phyloP scores from a whole-genome alignment of 2,329 filamentous ascomycete genomes.

The Penicillium sp. region DNA sequence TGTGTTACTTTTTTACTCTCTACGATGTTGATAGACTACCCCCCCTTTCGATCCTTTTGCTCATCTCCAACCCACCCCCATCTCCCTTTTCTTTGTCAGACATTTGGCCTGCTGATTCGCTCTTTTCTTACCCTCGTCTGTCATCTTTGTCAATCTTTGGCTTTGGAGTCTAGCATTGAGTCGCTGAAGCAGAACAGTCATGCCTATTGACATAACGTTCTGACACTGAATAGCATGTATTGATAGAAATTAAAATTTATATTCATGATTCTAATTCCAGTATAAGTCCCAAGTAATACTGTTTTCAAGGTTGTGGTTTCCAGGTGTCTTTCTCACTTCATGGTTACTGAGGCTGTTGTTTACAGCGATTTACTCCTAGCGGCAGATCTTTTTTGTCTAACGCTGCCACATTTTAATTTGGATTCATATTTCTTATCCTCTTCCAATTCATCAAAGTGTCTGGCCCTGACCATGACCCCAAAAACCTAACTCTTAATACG shows the following conservation, averaged over 20 bases:
- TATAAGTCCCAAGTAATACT: no score
- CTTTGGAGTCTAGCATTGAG: neutral
- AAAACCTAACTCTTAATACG: no score
- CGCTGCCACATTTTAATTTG: no score
- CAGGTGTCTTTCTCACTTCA: no score
- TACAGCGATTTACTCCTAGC: no score
- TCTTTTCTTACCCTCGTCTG: neutral
- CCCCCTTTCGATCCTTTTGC: slow-evolving; percentile 14
- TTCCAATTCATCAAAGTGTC: no score
- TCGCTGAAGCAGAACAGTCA: neutral
- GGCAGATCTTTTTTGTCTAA: no score
- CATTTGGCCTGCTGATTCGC: neutral
- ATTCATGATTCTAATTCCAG: neutral
- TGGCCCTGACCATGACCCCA: no score
- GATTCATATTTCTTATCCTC: no score
- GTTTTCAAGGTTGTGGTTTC: no score
- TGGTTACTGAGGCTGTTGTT: no score
- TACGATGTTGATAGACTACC: slow-evolving; percentile 28
- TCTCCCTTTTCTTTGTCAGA: slow-evolving; percentile 18
- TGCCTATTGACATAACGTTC: neutral
- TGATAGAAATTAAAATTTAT: neutral
- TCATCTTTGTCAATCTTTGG: neutral
- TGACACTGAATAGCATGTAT: slow-evolving; percentile 1
- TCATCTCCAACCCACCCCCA: slow-evolving; percentile 11
- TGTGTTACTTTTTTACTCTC: slow-evolving; percentile 25